These are phyloP conservation scores for Moniliophthora roreri DNA, from an alignment of 1,284 basidiomycete species.

Conservation along the genomic window DNA sequence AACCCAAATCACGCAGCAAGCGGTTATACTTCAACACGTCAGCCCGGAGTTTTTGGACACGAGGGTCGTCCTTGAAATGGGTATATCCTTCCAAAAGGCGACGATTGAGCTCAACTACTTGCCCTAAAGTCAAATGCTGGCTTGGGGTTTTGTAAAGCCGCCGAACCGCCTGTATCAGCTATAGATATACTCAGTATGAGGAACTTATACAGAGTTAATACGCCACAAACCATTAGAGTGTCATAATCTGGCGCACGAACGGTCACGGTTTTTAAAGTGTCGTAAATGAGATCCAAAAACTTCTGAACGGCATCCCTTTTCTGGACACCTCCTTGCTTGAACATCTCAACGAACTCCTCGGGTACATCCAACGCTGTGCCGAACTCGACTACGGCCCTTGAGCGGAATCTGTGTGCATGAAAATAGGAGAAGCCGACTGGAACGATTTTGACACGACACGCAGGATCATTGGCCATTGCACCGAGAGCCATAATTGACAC, in stretches of 20 bases:
- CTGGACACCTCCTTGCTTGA: conserved; percentile 85
- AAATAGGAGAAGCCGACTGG: conserved; percentile 96
- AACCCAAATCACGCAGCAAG: conserved; percentile 87
- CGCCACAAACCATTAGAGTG: conserved; percentile 81
- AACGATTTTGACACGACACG: conserved; percentile 86
- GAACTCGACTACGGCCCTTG: conserved; percentile 96
- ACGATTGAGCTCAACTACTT: conserved; percentile 96
- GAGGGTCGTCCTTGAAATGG: conserved; percentile 93
- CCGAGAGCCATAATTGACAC: conserved; percentile 98
- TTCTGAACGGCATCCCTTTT: conserved; percentile 92
- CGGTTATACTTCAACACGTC: conserved; percentile 96
- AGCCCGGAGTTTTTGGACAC: conserved; percentile 78
- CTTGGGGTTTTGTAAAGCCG: conserved; percentile 95
- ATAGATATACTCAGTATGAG: conserved; percentile 9
- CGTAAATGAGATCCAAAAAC: conserved; percentile 91
- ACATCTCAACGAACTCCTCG: conserved; percentile 82
- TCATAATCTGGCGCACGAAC: conserved; percentile 97
- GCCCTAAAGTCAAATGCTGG: conserved; percentile 91
- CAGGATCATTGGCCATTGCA: conserved; percentile 92
- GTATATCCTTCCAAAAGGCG: conserved; percentile 93
- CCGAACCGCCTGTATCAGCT: conserved; percentile 95
- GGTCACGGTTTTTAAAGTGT: conserved; percentile 97
- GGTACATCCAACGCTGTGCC: conserved; percentile 92
- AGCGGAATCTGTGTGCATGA: conserved; percentile 93
- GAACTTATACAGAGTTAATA: background rate